These are phyloP conservation scores for Naganishia vishniacii DNA, from an alignment of 768 basidiomycete species.

Conservation along the genomic window DNA sequence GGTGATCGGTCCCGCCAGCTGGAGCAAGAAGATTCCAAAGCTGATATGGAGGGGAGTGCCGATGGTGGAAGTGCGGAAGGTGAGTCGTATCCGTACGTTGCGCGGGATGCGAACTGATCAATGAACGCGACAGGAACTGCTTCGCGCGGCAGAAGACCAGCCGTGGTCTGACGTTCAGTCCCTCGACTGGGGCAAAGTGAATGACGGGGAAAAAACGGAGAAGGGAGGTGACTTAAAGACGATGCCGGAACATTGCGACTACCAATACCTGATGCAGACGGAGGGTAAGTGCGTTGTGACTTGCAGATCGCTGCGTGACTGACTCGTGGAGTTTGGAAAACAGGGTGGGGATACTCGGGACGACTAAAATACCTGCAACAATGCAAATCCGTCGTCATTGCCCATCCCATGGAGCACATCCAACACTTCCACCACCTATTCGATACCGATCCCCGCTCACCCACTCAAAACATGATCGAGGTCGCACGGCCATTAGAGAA, in stretches of 20 bases:
- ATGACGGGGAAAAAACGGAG: slow-evolving; percentile 30
- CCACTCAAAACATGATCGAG: slow-evolving; percentile 34
- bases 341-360: slow-evolving; percentile 40
- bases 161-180: slow-evolving; percentile 39
- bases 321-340: neutral
- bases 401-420: slow-evolving; percentile 33
- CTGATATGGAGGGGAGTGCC: slow-evolving; percentile 36
- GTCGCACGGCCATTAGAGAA: slow-evolving; percentile 33
- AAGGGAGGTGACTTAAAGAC: slow-evolving; percentile 34
- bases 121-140: slow-evolving; percentile 29
- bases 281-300: slow-evolving; percentile 29
- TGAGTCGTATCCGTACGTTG: slow-evolving; percentile 13
- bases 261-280: slow-evolving; percentile 39
- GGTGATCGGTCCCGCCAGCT: slow-evolving; percentile 19
- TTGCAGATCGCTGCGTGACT: neutral
- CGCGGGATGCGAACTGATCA: neutral
- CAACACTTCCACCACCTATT: slow-evolving; percentile 40
- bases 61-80: slow-evolving; percentile 35
- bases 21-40: slow-evolving; percentile 32
- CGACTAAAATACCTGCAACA: slow-evolving; percentile 41
- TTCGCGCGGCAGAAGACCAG: slow-evolving; percentile 30
- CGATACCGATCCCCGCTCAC: slow-evolving; percentile 25
- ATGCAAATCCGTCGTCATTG: slow-evolving; percentile 34
- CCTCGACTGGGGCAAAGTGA: slow-evolving; percentile 36
- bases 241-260: slow-evolving; percentile 40